Base-by-base conservation (phyloP, 148 eudicot genomes). In the Agrostemma githago region DNA sequence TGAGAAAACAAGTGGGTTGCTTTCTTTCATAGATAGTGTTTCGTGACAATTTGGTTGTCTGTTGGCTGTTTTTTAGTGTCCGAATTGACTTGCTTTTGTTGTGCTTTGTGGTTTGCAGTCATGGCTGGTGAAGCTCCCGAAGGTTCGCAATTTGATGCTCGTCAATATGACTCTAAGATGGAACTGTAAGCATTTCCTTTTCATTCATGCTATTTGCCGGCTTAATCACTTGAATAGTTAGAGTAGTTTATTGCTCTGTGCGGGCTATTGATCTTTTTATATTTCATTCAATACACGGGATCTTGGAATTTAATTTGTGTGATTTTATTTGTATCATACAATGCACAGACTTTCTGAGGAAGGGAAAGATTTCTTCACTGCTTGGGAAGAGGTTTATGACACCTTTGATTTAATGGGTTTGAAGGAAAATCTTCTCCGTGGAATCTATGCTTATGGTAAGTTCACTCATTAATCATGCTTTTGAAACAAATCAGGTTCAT, bases 391-490 rank as follows among this genome's bases (percentile, higher is more conserved):
- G 66, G 84, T 82, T 51, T 61, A 70, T 38, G 84, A 82, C 0
- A 82, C 73, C 79, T 82, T 82, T 71, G 84, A 82, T 61, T 59
- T 72, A 78, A 82, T 82, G 84, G 79, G 76, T 53, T 74, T 82
- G 76, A 46, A 64, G 53, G 84, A 82, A 78, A 82, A 82, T 74
- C 84, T 82, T 71, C 81, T 82, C 19, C 70, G 84, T 75, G 84
- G 84, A 71, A 82, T 82, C 57, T 82, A 78, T 82, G 81, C 84
- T 74, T 82, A 82, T 71, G 84, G 84, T 82, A 66, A 74, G 66
- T 19, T 61, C 19, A 48, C 39, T 3, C 5, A 39, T n/a, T 6
- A 19, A 19, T 20, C 48, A 4, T 72, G 3, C 19, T 54, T 60
- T 34, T 14, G 2, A 4, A 9, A 6, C 6, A 2, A 41, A 11